Percentiles rank a stretch among this genome's conserved stretches.
phyloP scores from a whole-genome alignment of 768 basidiomycete genomes.

The Kwoniella dendrophila region DNA sequence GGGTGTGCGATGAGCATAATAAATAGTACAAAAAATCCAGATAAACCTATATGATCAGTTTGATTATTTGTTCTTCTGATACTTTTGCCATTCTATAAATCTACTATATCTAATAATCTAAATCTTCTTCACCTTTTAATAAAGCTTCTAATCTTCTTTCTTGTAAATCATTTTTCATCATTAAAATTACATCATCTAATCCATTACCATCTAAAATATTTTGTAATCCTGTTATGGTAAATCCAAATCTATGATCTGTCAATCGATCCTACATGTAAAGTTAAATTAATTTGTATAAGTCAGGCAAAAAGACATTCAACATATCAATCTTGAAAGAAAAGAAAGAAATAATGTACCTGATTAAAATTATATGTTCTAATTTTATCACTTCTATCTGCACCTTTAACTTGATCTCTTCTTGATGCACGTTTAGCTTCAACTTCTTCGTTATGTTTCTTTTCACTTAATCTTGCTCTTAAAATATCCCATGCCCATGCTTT shows the following conservation, averaged over 20 bases:
- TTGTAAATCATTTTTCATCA: slow-evolving; percentile 52
- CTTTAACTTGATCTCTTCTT: slow-evolving; percentile 73
- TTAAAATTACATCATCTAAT: slow-evolving; percentile 51
- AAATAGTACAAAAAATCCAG: too few relatives aligned
- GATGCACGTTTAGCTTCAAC: slow-evolving; percentile 70
- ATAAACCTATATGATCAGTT: too few relatives aligned
- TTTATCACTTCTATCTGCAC: slow-evolving; percentile 87
- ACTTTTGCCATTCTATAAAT: too few relatives aligned
- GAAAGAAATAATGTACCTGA: slow-evolving; percentile 65
- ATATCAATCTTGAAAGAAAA: too few relatives aligned
- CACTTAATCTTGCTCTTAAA: slow-evolving; percentile 80
- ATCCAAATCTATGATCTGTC: slow-evolving; percentile 85
- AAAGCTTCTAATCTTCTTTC: slow-evolving; percentile 53
- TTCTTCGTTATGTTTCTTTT: slow-evolving; percentile 71
- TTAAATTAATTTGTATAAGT: not conserved
- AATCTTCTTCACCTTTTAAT: slow-evolving; percentile 52
- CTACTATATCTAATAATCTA: slow-evolving; percentile 40
- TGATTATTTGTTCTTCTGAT: too few relatives aligned
- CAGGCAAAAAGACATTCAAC: not conserved
- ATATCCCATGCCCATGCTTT: slow-evolving; percentile 90
- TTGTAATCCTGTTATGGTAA: slow-evolving; percentile 62
- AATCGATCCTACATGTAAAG: slow-evolving; percentile 69
- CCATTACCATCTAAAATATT: slow-evolving; percentile 59
- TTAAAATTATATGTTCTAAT: slow-evolving; percentile 94
- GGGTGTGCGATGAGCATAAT: too few relatives aligned